Evolutionary conservation across 2,329 filamentous ascomycete species (phyloP), one percentile per base, ranked within the genome.

Genomic region (Hirsutella minnesotensis): DNA sequence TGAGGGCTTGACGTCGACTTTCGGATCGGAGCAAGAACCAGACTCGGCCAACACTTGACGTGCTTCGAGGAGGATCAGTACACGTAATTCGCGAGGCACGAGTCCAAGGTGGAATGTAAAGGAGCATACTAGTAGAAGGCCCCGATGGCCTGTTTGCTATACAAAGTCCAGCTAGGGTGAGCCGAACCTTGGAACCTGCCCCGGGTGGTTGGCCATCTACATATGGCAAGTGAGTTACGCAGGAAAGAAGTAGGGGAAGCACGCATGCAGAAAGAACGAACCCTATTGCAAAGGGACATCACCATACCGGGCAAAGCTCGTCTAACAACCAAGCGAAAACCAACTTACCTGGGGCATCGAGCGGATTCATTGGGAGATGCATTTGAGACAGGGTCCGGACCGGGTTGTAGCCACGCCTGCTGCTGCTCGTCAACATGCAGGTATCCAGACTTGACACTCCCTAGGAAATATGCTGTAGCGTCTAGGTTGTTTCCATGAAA

Each of bases 181-280:
- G 39, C 16, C 4, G 39, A 18, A 35, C 22, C 35, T 20, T 31
- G 21, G 13, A 38, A 8, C 12, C 16, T 24, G 21, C 30, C 22
- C 34, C 19, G 34, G 40, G 34, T 42, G 40, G 34, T 18, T 30
- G 16, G 40, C 31, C 37, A 18, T 34, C 40, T 42, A 42, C 40
- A 42, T 42, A 42, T 38, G 34, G 30, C 39, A 18, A 29, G 29
- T 34, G 13, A 30, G n/a, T 30, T 9, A 18, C 16, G 38, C 12
- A 30, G 38, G 38, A 19, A 39, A 39, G 24, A 12, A 30, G n/a
- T n/a, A 39, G 30, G 18, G 30, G 13, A 20, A 19, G 33, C 4
- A 19, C 39, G 20, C 22, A 5, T 24, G 3, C 9, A 33, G 18
- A 38, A 22, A 22, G 19, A 10, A 38, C 36, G 10, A 22, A 22